Conservation (phyloP, 139 green algal species). For the Axilococcus clingmanii region DNA sequence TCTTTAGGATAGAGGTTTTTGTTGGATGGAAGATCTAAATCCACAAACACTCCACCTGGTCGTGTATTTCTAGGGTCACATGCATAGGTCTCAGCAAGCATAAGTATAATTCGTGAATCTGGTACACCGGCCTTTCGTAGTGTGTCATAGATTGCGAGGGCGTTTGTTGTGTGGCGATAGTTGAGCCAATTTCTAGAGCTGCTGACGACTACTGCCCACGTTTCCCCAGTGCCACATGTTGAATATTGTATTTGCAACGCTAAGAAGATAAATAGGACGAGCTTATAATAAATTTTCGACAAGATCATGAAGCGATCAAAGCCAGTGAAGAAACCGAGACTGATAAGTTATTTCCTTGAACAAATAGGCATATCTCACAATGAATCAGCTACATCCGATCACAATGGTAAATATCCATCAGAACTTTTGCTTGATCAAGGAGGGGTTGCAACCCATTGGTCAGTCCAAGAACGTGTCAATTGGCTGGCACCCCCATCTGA, state of each 20-base stretch:
- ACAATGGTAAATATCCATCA: too few relatives aligned
- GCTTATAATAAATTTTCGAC: too few relatives aligned
- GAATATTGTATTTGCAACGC: neutral
- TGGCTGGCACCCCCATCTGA: too few relatives aligned
- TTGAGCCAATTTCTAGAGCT: slow-evolving; percentile 74
- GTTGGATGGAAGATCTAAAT: neutral
- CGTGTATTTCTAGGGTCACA: slow-evolving; percentile 76
- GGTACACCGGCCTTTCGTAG: slow-evolving; percentile 81
- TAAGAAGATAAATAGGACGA: too few relatives aligned
- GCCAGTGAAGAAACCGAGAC: too few relatives aligned
- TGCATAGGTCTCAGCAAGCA: slow-evolving; percentile 81
- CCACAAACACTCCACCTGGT: neutral
- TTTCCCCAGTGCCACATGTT: slow-evolving; percentile 12
- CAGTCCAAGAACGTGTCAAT: too few relatives aligned
- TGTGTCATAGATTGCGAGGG: slow-evolving; percentile 63
- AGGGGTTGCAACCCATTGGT: too few relatives aligned
- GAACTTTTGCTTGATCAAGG: too few relatives aligned
- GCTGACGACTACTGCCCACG: slow-evolving; percentile 76
- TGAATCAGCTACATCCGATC: too few relatives aligned
- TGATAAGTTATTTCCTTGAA: too few relatives aligned
- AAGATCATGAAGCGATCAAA: too few relatives aligned
- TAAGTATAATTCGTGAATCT: slow-evolving; percentile 88
- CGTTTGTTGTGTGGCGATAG: slow-evolving; percentile 77
- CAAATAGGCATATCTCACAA: too few relatives aligned
- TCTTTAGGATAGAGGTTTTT: slow-evolving; percentile 69